Base-by-base conservation (phyloP, 768 basidiomycete genomes). In the Nevesoporus exiguus region DNA sequence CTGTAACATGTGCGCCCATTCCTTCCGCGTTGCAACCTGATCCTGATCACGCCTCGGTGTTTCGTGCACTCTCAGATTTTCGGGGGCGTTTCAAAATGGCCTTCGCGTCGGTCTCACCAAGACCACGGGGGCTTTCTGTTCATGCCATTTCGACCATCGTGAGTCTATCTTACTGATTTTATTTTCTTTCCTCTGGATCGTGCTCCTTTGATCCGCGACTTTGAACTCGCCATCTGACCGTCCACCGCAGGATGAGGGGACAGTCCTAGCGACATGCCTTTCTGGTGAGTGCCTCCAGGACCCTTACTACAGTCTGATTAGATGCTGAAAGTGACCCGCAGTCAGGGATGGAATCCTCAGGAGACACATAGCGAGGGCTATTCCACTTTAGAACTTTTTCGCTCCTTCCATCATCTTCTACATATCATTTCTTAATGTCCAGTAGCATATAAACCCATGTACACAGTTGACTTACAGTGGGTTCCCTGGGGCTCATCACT, bases 51-150 rank as follows among this genome's bases (percentile, higher is more conserved):
- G 15, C 15, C 13, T 36, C 34, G 34, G 17, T 7, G 34, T 36
- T 36, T 22, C 29, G 40, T 50, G 31, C 34, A 25, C 34, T 44
- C 31, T 55, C 53, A 91, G 89, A 90, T 68, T 89, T 92, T 70
- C 83, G 85, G 60, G 81, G 85, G 54, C 87, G 90, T 64, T 90
- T 92, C 70, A 87, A 81, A 64, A 88, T 90, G 49, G 86, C 89
- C 34, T 77, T 78, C 43, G 82, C 78, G 57, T 75, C 77, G 41
- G 71, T 77, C 58, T 88, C 88, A 1, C 84, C 86, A 13, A 75
- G 80, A 24, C 78, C 80, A 39, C 79, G 89, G 5, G 79, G 82
- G 0, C 88, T 88, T 68, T 86, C 82, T 60, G 77, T 84, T 49
- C 85, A 90, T 73, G 75, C 86, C 36, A 91, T 89, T 33, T 86